Base-by-base conservation (phyloP, 2,329 filamentous ascomycete genomes). In the Thielaviopsis ethacetica region DNA sequence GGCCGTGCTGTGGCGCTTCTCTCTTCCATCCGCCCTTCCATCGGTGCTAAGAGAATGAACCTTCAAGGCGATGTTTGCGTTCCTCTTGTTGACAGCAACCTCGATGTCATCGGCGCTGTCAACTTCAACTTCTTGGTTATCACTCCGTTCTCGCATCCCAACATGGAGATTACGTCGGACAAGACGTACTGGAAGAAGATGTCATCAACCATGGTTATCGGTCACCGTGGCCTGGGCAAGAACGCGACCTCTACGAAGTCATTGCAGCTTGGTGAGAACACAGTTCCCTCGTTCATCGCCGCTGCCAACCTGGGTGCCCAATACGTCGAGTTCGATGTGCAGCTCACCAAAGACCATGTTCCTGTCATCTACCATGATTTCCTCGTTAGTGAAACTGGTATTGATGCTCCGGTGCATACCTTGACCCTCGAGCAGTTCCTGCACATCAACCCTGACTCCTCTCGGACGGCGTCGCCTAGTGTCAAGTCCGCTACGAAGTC, bases 351-450 rank as follows among this genome's bases (percentile, higher is more conserved):
- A 68, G 93, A 98, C 68, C 90, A 94, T 66, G 90, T 98, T 1
- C 93, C 93, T 0, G 91, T 98, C 63, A 95, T 98, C 66, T 98
- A 98, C 68, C 93, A 98, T 68, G 93, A 98, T 70, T 98, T 98
- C 67, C 77, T 97, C 15, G 93, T 98, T 69, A 95, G 90, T 68
- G 93, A 98, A 72, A 97, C 93, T 0, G 93, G 94, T 10, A 93
- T 96, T 58, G 93, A 98, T 67, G 93, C 93, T 0, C 93, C 93
- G 0, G 91, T 98, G 1, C 93, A 98, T 68, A 95, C 89, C 0
- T 75, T 98, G 63, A 98, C 93, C 0, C 74, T 97, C 3, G 91
- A 98, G 67, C 93, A 96, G 76, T 97, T 97, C 68, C 78, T 97
- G 21, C 89, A 95, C 68, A 84, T 95, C 65, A 91, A 89, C 68